phyloP scores from a whole-genome alignment of 2,329 filamentous ascomycete species.

The Ophiobolus disseminans region DNA sequence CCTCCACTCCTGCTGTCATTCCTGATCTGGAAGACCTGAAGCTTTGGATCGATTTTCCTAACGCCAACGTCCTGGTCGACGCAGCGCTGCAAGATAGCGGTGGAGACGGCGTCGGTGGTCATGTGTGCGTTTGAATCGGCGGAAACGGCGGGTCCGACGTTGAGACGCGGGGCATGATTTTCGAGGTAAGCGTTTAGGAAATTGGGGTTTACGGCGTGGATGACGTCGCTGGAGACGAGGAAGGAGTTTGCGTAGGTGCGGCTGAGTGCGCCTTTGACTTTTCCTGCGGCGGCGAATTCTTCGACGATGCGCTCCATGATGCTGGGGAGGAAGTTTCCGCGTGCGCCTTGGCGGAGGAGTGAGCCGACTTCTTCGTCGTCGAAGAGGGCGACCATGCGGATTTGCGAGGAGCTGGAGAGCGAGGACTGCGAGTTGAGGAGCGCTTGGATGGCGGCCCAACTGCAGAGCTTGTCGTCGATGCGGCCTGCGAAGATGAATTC shows the following conservation, averaged over 20 bases:
- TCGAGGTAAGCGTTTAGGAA: slow-evolving; percentile 84
- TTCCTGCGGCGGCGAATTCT: slow-evolving; percentile 58
- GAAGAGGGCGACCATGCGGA: slow-evolving; percentile 93
- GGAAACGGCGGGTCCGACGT: slow-evolving; percentile 81
- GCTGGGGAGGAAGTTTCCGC: slow-evolving; percentile 83
- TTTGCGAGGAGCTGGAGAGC: slow-evolving; percentile 65
- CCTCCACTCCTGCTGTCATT: slow-evolving; percentile 91
- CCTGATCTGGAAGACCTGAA: slow-evolving; percentile 93
- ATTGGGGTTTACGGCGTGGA: slow-evolving; percentile 93
- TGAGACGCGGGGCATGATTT: slow-evolving; percentile 85
- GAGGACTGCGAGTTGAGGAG: slow-evolving; percentile 69
- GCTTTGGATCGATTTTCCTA: slow-evolving; percentile 56
- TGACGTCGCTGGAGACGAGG: slow-evolving; percentile 90
- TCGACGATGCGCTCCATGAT: slow-evolving; percentile 84
- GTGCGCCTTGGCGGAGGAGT: slow-evolving; percentile 85
- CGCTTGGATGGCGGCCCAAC: slow-evolving; percentile 85
- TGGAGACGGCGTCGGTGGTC: slow-evolving; percentile 90
- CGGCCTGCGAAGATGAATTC: slow-evolving; percentile 95
- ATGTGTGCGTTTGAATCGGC: slow-evolving; percentile 92
- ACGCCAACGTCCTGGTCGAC: slow-evolving; percentile 66
- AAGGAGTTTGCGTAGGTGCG: slow-evolving; percentile 92
- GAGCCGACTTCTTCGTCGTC: slow-evolving; percentile 98
- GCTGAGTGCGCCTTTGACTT: slow-evolving; percentile 66
- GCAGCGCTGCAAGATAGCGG: slow-evolving; percentile 78
- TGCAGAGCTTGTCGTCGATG: slow-evolving; percentile 98